Base-by-base conservation (phyloP, 768 basidiomycete genomes). In the Pisolithus sp. region DNA sequence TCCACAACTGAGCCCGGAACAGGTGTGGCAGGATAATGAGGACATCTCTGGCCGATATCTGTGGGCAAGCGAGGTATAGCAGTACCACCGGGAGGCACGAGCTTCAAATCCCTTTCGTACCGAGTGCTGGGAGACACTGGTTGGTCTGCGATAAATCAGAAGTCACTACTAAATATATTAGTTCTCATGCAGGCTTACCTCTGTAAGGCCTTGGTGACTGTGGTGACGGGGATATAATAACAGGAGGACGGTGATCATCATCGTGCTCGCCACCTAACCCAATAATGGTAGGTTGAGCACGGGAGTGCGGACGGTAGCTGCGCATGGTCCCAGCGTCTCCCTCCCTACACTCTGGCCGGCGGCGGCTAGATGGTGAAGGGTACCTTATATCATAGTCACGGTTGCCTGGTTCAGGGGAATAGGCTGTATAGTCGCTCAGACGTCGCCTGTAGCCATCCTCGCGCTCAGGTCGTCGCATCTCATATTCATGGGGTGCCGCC, bases 211-310 rank as follows among this genome's bases (percentile, higher is more conserved):
- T 18, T 10, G 45, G 53, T 17, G 21, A 41, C 20, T 31, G 21
- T 21, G 46, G 28, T 20, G 50, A 31, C 31, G 36, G 56, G 21
- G 24, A 18, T 38, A 48, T 30, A 30, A 48, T 26, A 21, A 54
- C 49, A 20, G 31, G 4, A 7, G 42, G 41, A 30, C 18, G 45
- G 12, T 24, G 28, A 13, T 13, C 13, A 15, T 13, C 47, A 7
- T 54, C 60, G 7, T 39, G 43, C 5, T 55, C 30, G 6, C 58
- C 54, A n/a, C 58, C 65, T 34, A 69, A 36, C 50, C 64, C 61
- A 21, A 68, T 68, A 28, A 68, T 60, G 7, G 66, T 68, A n/a
- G 66, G 66, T 8, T 57, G 59, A 10, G 45, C 38, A 15, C 62
- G 66, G 21, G 66, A 66, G 23, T 44, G 46, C 10, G 54, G 49